phyloP scores from a whole-genome alignment of 2,329 filamentous ascomycete genomes.

The Aspergillus sergii region DNA sequence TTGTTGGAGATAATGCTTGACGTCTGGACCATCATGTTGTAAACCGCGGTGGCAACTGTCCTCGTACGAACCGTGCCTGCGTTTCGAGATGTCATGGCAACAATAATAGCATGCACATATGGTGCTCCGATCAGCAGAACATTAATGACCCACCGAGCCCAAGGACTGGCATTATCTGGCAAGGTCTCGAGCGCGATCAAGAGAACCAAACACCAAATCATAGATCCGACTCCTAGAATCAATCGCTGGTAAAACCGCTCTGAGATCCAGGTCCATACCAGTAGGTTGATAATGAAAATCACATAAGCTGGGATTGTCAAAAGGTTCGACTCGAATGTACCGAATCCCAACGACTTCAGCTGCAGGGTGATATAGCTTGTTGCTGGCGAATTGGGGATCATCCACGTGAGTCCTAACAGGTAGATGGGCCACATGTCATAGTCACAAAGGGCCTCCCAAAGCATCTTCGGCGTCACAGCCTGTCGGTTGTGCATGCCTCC shows the following conservation, averaged over 20 bases:
- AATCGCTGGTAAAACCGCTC: conserved; percentile 59
- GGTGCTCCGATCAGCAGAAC: conserved; percentile 59
- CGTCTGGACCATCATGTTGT: conserved; percentile 51
- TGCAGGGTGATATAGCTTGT: conserved; percentile 43
- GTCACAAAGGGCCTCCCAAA: conserved; percentile 55
- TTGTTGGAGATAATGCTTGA: conserved; percentile 45
- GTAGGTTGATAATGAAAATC: conserved; percentile 60
- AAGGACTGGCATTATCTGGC: conserved; percentile 51
- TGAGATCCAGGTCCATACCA: conserved; percentile 57
- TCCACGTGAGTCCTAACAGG: conserved; percentile 50
- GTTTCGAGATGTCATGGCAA: conserved; percentile 48
- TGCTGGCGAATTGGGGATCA: conserved; percentile 42
- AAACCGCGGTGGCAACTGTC: conserved; percentile 48
- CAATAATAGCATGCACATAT: conserved; percentile 61
- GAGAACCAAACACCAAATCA: conserved; percentile 57
- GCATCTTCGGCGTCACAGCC: conserved; percentile 50
- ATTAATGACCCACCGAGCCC: conserved; percentile 56
- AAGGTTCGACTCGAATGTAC: conserved; percentile 63
- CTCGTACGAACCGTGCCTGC: conserved; percentile 46
- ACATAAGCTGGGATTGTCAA: conserved; percentile 63
- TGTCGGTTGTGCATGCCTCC: conserved; percentile 65
- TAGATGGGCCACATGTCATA: conserved; percentile 63
- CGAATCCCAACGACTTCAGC: conserved; percentile 58
- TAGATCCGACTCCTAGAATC: conserved; percentile 55
- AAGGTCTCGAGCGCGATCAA: conserved; percentile 56